Evolutionary conservation across 2,329 filamentous ascomycete genomes (phyloP), one percentile per base, ranked within the genome.

Genomic region (Penicillium sp.): DNA sequence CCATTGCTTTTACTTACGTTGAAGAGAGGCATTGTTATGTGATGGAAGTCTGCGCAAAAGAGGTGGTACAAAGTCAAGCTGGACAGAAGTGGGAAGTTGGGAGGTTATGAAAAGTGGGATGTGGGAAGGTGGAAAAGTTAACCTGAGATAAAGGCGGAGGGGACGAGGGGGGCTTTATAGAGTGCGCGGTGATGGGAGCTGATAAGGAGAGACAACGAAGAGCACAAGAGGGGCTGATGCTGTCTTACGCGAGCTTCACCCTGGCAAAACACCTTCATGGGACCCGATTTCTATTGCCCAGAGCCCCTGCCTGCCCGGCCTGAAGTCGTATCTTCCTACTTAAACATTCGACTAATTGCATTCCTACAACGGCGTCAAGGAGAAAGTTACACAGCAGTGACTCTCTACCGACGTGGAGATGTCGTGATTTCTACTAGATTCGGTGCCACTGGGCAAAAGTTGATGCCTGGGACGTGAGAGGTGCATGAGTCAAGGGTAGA

Each of bases 1-100:
- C n/a, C n/a, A n/a, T n/a, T n/a, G n/a, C n/a, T n/a, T 8, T 27
- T 11, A 55, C 59, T 19, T 54, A 68, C 65, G 45, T 67, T 69
- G 59, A 56, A 68, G 19, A 66, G 54, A 60, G 65, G 62, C 65
- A 68, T 68, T 26, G n/a, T 33, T 26, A 36, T 18, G 19, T 8
- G n/a, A n/a, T n/a, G 26, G 4, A 4, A n/a, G 31, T 20, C 14
- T 26, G 33, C 7, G 26, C 5, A 28, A 11, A 15, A n/a, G n/a
- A n/a, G n/a, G n/a, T n/a, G n/a, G n/a, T n/a, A n/a, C n/a, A n/a
- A n/a, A n/a, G n/a, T n/a, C n/a, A n/a, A n/a, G n/a, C n/a, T n/a
- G n/a, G n/a, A n/a, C n/a, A n/a, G n/a, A n/a, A n/a, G n/a, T n/a
- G n/a, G n/a, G n/a, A n/a, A n/a, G n/a, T n/a, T n/a, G n/a, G n/a